Percentiles rank a stretch among this genome's conserved stretches.
Conservation (phyloP, 805 yeast species). For the Pichia sporocuriosa region DNA sequence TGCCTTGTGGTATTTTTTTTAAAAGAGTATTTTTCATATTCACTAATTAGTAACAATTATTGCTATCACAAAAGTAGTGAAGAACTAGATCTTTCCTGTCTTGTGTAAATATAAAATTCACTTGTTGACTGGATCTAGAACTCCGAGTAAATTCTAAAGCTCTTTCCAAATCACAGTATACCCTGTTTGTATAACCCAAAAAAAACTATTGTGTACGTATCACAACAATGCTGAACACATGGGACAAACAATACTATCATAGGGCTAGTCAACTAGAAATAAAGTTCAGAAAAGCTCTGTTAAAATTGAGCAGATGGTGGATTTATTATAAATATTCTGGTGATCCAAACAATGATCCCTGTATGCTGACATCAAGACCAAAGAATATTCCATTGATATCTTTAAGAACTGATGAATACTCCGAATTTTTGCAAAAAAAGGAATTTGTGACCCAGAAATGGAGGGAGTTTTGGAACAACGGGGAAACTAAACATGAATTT, state of each 20-base stretch:
- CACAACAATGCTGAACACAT: slow-evolving; percentile 5
- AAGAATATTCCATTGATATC: slow-evolving; percentile 24
- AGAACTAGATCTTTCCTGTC: too few species aligned
- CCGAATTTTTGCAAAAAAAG: slow-evolving; percentile 8
- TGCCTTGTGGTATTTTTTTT: too few species aligned
- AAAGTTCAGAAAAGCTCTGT: slow-evolving; percentile 13
- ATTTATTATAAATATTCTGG: slow-evolving; percentile 17
- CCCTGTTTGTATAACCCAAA: too few species aligned
- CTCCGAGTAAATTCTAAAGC: too few species aligned
- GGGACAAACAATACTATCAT: slow-evolving; percentile 2
- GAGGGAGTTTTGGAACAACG: background rate
- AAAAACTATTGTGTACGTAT: too few species aligned
- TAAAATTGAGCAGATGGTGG: slow-evolving; percentile 27
- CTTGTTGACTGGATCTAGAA: too few species aligned
- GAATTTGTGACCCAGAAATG: slow-evolving; percentile 1
- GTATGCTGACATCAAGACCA: slow-evolving; percentile 22
- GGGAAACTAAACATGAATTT: slow-evolving; percentile 5
- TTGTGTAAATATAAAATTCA: too few species aligned
- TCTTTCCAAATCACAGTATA: too few species aligned
- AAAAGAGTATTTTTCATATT: too few species aligned
- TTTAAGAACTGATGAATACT: slow-evolving; percentile 21
- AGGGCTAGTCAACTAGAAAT: background rate
- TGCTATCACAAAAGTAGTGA: too few species aligned
- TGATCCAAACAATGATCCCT: slow-evolving; percentile 19
- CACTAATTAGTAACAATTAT: too few species aligned